Base-by-base conservation (phyloP, 306 rosid genomes). In the Cucurbita maxima region DNA sequence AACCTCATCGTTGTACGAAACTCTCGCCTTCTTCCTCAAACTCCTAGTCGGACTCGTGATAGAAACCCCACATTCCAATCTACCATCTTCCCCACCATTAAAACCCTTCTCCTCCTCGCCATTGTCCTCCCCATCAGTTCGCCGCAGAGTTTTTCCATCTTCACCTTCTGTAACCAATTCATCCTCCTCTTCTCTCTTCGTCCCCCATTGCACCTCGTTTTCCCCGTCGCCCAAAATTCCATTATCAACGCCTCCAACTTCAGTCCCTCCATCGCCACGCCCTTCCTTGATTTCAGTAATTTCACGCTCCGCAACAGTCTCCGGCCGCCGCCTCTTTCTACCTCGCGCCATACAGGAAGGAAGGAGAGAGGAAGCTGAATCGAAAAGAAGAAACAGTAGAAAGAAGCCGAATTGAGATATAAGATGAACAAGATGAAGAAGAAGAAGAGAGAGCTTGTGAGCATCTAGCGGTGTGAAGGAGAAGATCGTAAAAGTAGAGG, bases 261-360 rank as follows among this genome's bases (percentile, higher is more conserved):
- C 76, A 40, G 18, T 55, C 34, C 47, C 76, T 34, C 61, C 58
- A 10, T 4, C 20, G 6, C 64, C 44, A 30, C 3, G 10, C 63
- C 50, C 40, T 20, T 5, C 18, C 5, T 30, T 30, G 41, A 41
- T 7, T 58, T 25, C 76, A 12, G 20, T 44, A 73, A 3, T 19
- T 41, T 1, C 76, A 18, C 18, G 64, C 18, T 72, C 37, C 43
- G 6, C 47, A 7, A n/a, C 20, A 12, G 6, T 47, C 70, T 59
- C 77, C 37, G 15, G 44, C 11, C 59, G 71, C 37, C 47, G 56
- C 37, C 77, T 34, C 77, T 75, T 75, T 12, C 70, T 43, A 16
- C 77, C 77, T 8, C 77, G 58, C 72, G 47, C 61, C 75, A 71
- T 71, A 2, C n/a, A 9, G 9, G 43, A 2, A 22, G 16, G 15